Evolutionary conservation across 192 early-diverging fungal genomes (phyloP), one percentile per base, ranked within the genome.

Genomic region (Coemansia sp.): DNA sequence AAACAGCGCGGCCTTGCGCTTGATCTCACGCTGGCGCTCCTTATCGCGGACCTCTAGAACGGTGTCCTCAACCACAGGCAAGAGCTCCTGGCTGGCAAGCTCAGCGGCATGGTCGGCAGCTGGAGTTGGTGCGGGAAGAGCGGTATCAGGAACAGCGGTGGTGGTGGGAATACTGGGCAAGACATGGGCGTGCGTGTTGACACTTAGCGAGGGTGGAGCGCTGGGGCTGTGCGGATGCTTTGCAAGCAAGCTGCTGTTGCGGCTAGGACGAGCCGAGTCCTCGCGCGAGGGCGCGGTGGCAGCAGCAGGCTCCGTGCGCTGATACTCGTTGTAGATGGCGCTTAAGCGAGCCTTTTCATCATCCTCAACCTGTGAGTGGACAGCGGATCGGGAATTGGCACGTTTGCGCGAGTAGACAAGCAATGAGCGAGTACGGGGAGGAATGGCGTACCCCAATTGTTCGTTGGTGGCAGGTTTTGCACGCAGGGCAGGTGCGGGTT

Each of bases 1-100:
- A 58, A 82, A 82, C 54, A 82, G 64, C 14, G 79, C 79, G 0
- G 73, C 79, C 64, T 82, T 82, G 62, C 79, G 73, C 73, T 82
- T 82, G 27, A 56, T 36, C 46, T 82, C 79, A 36, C 70, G 70
- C 49, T 73, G 70, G 22, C 74, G 73, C 63, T 76, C 73, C 59
- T 57, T 76, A 25, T 82, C 70, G n/a, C 46, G 39, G 22, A 66
- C 38, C 31, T 49, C n/a, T 22, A 65, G 65, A 31, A 42, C 63
- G 1, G 65, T 22, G 32, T 65, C 59, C 15, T 49, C 62, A 6
- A 62, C 54, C 41, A 40, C 41, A 4, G 51, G 24, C 9, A 49
- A 56, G 49, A 41, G 42, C 41, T 74, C 72, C 12, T 49, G 41
- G 39, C 45, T 47, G 20, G 37, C 53, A 39, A 27, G 14, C 12